Evolutionary conservation across 1,284 basidiomycete genomes (phyloP), one percentile per base, ranked within the genome.

Genomic region (Nidula niveotomentosa): DNA sequence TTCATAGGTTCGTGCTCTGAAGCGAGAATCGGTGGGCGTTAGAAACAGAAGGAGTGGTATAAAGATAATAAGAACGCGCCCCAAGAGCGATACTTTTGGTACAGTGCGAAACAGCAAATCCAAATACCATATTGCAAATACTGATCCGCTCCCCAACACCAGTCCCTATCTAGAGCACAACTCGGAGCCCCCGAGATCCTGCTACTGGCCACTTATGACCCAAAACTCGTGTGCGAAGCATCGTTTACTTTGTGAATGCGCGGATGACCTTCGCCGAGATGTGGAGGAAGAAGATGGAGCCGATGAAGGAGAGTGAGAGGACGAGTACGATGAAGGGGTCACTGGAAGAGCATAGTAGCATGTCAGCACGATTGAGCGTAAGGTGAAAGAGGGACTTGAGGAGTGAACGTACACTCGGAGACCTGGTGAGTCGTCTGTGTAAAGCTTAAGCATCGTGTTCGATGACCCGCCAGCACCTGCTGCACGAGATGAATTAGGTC

Each of bases 291-390:
- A 99, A 98, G 70, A 99, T 98, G 56, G 94, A 97, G 55, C 90
- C 95, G 75, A 99, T 98, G 83, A 99, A 99, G 36, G 94, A 94
- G 58, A 99, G 86, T 23, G 96, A 97, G 44, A 99, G 88, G 60
- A 98, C 93, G 58, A 98, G 88, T 61, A 98, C 96, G 63, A 98
- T 96, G 76, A 96, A 98, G 6, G 96, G 96, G 76, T 99, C 96
- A 62, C 95, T 98, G 67, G 37, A 54, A 46, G 48, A 48, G 8
- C 36, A 45, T 30, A 23, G 2, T 4, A 18, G 23, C 49, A 51
- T 48, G 50, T 50, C 30, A 56, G 15, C 23, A 23, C 23, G 23
- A 23, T 23, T 23, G 23, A 23, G 3, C 23, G 23, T 23, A 23
- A 23, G 23, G 23, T 23, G 23, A 23, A 23, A 23, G 23, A 23